Evolutionary conservation across 208 protist genomes (phyloP), one percentile per base, ranked within the genome.

Genomic region (Trypanosoma cruzi): DNA sequence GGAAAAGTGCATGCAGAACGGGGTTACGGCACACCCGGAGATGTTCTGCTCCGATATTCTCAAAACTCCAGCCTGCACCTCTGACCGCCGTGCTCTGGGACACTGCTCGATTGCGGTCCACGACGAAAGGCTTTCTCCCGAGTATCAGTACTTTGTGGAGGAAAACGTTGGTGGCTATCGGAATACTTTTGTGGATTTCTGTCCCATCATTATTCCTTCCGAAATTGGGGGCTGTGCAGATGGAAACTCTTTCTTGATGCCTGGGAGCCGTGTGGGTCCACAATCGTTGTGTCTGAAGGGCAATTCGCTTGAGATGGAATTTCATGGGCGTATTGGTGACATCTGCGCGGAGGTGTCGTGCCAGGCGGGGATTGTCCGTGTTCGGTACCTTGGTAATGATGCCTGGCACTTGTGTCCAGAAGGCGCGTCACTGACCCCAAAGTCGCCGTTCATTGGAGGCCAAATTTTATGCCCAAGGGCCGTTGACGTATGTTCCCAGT

Each of bases 101-200:
- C 11, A 4, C 28, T 93, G 84, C 49, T 14, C n/a, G 0, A 29
- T 86, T 0, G 13, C 1, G 1, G 8, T 5, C 2, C 54, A 72
- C 34, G 8, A 32, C 2, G 16, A 2, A 8, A 8, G 0, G 5
- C 52, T 84, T 34, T 37, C 79, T 5, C 26, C 14, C 11, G 34
- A 73, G 36, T 89, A 81, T 71, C 75, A 73, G 14, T 90, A 90
- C 73, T 86, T 89, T 31, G 2, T 0, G 0, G 28, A 80, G 40
- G 28, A 58, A 1, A 73, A 10, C 1, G 16, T 64, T 14, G 64
- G 70, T 37, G 82, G 80, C 2, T 2, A 18, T 18, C 13, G 37
- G 4, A 13, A 73, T 50, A 14, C 4, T 0, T 55, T 80, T 29
- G 80, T 79, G 79, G 85, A 87, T 57, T 82, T 76, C 68, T 87